Percentiles rank a stretch among this genome's conserved stretches.
Conservation (phyloP, 2,329 filamentous ascomycete genomes). For the Laburnicola sp. region DNA sequence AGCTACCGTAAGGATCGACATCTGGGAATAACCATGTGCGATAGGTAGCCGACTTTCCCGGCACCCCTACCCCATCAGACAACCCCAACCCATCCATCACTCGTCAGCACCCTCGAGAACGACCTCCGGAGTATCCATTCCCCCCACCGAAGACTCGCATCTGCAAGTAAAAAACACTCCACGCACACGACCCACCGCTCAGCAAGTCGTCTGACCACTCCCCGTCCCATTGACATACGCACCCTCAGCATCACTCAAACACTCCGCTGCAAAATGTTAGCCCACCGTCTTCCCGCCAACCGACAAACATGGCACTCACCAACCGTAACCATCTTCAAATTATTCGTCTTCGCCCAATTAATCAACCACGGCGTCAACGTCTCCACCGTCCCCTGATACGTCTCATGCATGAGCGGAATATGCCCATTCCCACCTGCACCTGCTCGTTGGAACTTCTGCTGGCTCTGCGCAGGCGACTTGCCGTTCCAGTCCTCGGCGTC, state of each 20-base stretch:
- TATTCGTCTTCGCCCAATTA: constrained; percentile 43
- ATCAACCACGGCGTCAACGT: constrained; percentile 43
- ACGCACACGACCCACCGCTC: too few species aligned
- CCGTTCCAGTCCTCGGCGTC: constrained; percentile 43
- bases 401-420: constrained; percentile 43
- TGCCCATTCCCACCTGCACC: constrained; percentile 41
- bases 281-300: background rate
- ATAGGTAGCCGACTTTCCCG: background rate
- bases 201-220: constrained; percentile 26
- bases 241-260: constrained; percentile 34
- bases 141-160: too few species aligned
- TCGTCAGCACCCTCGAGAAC: constrained; percentile 18
- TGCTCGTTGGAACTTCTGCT: constrained; percentile 37
- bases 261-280: constrained; percentile 32
- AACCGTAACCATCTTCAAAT: constrained; percentile 42
- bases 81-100: background rate
- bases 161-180: too few species aligned
- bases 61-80: background rate
- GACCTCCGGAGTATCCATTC: constrained; percentile 24
- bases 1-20: background rate
- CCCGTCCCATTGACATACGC: constrained; percentile 33
- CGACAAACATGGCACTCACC: constrained; percentile 24
- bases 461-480: constrained; percentile 36
- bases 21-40: background rate
- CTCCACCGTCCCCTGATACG: constrained; percentile 39